phyloP scores from a whole-genome alignment of 331 rosid genomes.

The Rhamnella rubrinervis region DNA sequence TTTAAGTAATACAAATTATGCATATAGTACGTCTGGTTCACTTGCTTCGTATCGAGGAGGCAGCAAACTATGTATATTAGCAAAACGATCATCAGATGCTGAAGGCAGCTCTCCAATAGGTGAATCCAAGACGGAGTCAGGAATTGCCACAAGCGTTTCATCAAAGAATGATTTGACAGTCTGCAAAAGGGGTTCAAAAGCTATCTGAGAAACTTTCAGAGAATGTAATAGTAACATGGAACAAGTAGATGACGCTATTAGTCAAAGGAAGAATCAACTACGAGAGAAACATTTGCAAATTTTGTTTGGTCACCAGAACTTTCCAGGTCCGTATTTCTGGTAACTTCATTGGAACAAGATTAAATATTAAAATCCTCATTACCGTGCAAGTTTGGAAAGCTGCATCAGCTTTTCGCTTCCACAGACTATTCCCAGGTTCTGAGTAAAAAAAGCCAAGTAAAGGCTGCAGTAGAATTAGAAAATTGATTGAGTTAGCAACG shows the following conservation, averaged over 20 bases:
- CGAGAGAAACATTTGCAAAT: no score
- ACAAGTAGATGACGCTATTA: not conserved
- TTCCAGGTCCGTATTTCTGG: not conserved
- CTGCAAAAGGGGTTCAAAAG: conserved; percentile 48
- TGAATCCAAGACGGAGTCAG: conserved; percentile 73
- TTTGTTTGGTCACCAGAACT: not conserved
- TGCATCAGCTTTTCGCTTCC: conserved; percentile 97
- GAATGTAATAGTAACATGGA: not conserved
- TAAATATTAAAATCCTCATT: conserved; percentile 1
- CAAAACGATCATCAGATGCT: conserved; percentile 61
- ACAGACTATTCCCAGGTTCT: conserved; percentile 79
- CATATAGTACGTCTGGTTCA: conserved; percentile 44
- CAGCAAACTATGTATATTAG: conserved; percentile 45
- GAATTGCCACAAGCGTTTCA: conserved; percentile 80
- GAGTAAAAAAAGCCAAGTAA: conserved; percentile 69
- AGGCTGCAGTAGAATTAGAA: conserved; percentile 59
- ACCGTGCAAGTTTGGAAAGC: conserved; percentile 80
- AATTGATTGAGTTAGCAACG: not conserved
- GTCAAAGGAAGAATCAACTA: no score
- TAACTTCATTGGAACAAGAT: not conserved
- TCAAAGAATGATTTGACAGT: conserved; percentile 79
- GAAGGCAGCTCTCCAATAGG: conserved; percentile 47
- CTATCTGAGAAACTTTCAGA: conserved; percentile 26
- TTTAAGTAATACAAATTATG: conserved; percentile 34
- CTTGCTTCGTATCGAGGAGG: conserved; percentile 63